phyloP scores from a whole-genome alignment of 2,329 filamentous ascomycete genomes.

The Pseudocercospora cruenta region DNA sequence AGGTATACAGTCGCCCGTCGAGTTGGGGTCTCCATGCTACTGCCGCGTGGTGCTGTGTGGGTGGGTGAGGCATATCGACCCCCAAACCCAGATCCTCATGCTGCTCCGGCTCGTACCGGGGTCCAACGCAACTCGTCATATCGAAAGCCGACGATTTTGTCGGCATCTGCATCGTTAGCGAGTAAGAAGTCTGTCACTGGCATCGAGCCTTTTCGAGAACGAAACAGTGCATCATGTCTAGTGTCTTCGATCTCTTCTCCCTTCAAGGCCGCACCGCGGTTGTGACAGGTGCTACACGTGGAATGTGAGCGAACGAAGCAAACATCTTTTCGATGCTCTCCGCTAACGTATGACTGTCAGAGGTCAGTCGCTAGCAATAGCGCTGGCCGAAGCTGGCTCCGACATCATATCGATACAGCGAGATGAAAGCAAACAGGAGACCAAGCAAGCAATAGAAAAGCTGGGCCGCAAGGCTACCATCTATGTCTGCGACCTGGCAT shows the following conservation, averaged over 20 bases:
- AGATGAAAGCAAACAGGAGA: conserved; percentile 58
- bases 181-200: neutral
- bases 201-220: neutral
- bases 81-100: neutral
- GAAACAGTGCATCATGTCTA: conserved; percentile 31
- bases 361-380: conserved; percentile 53
- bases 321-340: neutral
- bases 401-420: conserved; percentile 58
- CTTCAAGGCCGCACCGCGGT: conserved; percentile 53
- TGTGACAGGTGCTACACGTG: conserved; percentile 54
- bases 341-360: neutral
- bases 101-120: neutral
- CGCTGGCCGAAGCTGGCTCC: conserved; percentile 54
- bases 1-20: neutral
- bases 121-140: neutral
- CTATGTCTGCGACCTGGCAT: conserved; percentile 71
- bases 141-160: neutral
- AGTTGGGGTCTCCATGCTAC: neutral
- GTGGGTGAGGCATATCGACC: neutral
- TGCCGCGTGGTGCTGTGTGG: neutral
- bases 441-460: conserved; percentile 63
- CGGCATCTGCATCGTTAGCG: neutral
- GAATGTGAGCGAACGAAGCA: conserved; percentile 37
- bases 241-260: conserved; percentile 49
- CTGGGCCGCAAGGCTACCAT: conserved; percentile 69